Base-by-base conservation (phyloP, 371 early-diverging fungal genomes). In the Fennellomyces sp. region DNA sequence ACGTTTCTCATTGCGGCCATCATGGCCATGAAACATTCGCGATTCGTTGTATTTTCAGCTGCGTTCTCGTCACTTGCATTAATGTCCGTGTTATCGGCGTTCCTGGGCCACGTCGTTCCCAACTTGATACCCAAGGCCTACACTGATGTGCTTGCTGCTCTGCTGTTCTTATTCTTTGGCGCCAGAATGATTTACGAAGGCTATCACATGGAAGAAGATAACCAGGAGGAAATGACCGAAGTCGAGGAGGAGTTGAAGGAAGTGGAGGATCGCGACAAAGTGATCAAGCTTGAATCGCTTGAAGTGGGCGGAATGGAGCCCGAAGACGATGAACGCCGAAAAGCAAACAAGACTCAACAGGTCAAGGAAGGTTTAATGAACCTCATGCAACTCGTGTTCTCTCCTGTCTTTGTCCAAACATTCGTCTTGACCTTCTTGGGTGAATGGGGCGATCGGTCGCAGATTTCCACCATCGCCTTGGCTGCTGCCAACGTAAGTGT, bases 361-460 rank as follows among this genome's bases (percentile, higher is more conserved):
- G 66, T 69, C 1, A 78, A 70, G 47, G 78, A 83, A 38, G 88
- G 86, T 5, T 55, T 83, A 30, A 67, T 81, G 73, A 87, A 89
- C 56, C 64, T 88, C 64, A 70, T 84, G 74, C 86, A 87, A 31
- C 72, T 88, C 59, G 72, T 91, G 19, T 85, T 96, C 56, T 93
- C 96, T 23, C 97, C 98, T 1, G 83, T 94, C 21, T 97, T 94
- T 81, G 89, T 97, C 10, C 93, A 98, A 74, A 92, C 94, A 0
- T 97, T 97, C 81, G 85, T 93, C 28, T 76, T 98, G 69, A 96
- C 95, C 36, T 97, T 98, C 58, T 65, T 98, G 63, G 98, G 96
- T 45, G 98, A 98, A 70, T 97, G 98, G 98, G 97, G 97, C 10
- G 98, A 97, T 73, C 87, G 97, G 27, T 94, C 94, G 49, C 96